phyloP scores from a whole-genome alignment of 495 filamentous ascomycete genomes.

The Poronia punctata region DNA sequence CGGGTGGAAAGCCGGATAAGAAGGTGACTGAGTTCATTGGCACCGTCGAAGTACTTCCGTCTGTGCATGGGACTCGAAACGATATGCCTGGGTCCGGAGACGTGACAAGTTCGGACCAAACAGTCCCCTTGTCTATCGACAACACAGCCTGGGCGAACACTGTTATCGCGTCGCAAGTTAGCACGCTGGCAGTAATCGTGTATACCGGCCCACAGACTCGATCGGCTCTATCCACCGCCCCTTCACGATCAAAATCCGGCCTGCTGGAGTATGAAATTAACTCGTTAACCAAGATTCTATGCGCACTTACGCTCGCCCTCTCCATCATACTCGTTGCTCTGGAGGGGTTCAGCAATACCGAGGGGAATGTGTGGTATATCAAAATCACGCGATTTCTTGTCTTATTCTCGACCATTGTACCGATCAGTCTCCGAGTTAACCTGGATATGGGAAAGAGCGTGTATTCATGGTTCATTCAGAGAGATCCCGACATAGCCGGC shows the following conservation, averaged over 20 bases:
- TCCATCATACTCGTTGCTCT: constrained; percentile 86
- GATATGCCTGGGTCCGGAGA: constrained; percentile 23
- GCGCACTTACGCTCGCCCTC: constrained; percentile 74
- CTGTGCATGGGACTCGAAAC: constrained; percentile 31
- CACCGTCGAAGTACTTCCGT: constrained; percentile 58
- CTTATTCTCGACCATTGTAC: constrained; percentile 97
- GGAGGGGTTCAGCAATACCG: constrained; percentile 66
- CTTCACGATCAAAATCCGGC: constrained; percentile 86
- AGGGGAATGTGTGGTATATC: constrained; percentile 72
- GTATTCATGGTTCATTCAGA: constrained; percentile 92
- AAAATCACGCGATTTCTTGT: constrained; percentile 94
- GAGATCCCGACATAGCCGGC: constrained; percentile 79
- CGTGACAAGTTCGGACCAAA: constrained; percentile 30
- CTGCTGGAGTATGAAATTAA: constrained; percentile 96
- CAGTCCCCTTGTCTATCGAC: constrained; percentile 79
- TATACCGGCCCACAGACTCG: constrained; percentile 95
- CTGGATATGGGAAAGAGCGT: constrained; percentile 95
- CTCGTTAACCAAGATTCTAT: constrained; percentile 94
- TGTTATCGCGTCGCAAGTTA: constrained; percentile 85
- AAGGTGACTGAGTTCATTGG: constrained; percentile 92
- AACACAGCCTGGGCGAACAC: constrained; percentile 99
- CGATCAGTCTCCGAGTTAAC: constrained; percentile 93
- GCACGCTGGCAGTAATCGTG: constrained; percentile 77
- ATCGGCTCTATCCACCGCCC: constrained; percentile 86
- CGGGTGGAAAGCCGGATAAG: constrained; percentile 80